Conservation (phyloP, 2,329 filamentous ascomycete species). For the Myriangium duriaei region DNA sequence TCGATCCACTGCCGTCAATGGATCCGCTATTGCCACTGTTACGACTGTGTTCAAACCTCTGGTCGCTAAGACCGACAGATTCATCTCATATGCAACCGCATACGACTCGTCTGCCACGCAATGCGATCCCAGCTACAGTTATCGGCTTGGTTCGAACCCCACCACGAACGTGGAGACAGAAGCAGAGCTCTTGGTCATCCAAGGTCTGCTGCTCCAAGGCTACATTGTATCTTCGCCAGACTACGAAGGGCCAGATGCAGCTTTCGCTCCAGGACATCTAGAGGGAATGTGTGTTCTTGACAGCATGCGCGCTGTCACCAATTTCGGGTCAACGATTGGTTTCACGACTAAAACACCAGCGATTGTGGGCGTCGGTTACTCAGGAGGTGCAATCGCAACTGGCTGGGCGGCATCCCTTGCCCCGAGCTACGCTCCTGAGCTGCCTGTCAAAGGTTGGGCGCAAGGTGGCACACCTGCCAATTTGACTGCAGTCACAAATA, state of each 20-base stretch:
- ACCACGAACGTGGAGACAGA: conserved; percentile 16
- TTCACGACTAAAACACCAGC: conserved; percentile 15
- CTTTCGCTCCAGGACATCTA: conserved; percentile 23
- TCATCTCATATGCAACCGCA: conserved; percentile 20
- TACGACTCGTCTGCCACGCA: conserved; percentile 25
- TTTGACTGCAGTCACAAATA: conserved; percentile 17
- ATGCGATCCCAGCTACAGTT: conserved; percentile 28
- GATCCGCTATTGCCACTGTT: conserved; percentile 17
- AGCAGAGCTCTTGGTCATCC: conserved; percentile 15
- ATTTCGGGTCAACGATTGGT: conserved; percentile 17
- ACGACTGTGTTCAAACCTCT: conserved; percentile 19
- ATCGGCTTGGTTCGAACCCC: conserved; percentile 13
- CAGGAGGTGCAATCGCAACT: conserved; percentile 40
- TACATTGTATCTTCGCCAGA: conserved; percentile 29
- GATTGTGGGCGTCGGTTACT: conserved; percentile 42
- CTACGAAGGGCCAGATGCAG: conserved; percentile 25
- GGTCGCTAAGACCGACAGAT: conserved; percentile 15
- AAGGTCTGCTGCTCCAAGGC: conserved; percentile 15
- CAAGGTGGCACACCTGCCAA: conserved; percentile 27
- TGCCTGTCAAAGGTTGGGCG: conserved; percentile 37
- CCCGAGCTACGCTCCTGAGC: conserved; percentile 39
- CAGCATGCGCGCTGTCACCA: conserved; percentile 28
- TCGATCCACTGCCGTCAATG: conserved; percentile 17
- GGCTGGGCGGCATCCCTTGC: conserved; percentile 42
- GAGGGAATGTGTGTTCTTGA: conserved; percentile 32